These are phyloP conservation scores for Lolium multiflorum DNA, from an alignment of 176 grass and related monocot species.

Conservation along the genomic window DNA sequence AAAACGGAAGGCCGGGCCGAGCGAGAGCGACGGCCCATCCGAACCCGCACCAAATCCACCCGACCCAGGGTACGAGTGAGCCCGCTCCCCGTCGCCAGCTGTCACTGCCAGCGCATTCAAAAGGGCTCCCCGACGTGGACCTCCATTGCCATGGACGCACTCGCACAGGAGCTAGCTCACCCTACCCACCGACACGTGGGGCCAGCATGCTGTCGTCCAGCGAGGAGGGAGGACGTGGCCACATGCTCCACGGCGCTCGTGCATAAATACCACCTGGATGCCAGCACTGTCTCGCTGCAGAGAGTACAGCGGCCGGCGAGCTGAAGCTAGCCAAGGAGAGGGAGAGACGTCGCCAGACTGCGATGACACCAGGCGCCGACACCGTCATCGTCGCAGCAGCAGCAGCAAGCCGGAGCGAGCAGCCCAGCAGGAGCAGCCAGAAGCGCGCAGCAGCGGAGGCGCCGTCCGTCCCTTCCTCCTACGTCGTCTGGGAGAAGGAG, in stretches of 20 bases:
- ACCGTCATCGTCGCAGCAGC: constrained; percentile 2
- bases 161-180: fast-evolving
- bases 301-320: constrained; percentile 16
- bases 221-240: neutral
- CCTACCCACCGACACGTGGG: neutral
- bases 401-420: constrained; percentile 22
- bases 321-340: neutral
- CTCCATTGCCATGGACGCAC: neutral
- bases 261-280: constrained; percentile 46
- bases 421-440: neutral
- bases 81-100: constrained; percentile 40
- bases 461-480: constrained; percentile 51
- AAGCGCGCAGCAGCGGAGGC: constrained; percentile 43
- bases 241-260: constrained; percentile 11
- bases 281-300: neutral
- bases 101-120: constrained; percentile 47
- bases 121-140: constrained; percentile 59
- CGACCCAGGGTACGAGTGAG: neutral
- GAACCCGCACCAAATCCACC: constrained; percentile 7
- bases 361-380: constrained; percentile 62
- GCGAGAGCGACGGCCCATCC: constrained; percentile 16
- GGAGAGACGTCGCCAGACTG: constrained; percentile 45
- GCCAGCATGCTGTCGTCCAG: neutral
- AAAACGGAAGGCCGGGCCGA: neutral
- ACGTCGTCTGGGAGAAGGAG: constrained; percentile 84